Conservation (phyloP, 2,329 filamentous ascomycete species). For the Pezicula radicicola region DNA sequence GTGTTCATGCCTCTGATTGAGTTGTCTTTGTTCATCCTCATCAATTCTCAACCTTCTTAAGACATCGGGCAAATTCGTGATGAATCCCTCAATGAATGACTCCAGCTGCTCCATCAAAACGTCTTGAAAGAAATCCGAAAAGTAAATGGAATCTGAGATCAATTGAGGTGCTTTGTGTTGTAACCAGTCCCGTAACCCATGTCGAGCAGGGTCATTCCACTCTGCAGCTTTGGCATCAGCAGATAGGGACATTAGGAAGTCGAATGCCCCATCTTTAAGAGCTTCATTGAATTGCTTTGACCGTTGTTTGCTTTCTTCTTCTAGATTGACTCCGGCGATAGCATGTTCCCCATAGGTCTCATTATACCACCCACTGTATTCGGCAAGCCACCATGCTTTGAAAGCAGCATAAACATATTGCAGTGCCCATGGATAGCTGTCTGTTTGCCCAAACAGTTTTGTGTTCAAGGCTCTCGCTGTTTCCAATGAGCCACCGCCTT, state of each 20-base stretch:
- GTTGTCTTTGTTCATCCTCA: conserved; percentile 81
- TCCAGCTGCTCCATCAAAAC: conserved; percentile 80
- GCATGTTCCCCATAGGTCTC: conserved; percentile 62
- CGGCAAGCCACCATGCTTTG: conserved; percentile 82
- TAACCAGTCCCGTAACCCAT: conserved; percentile 77
- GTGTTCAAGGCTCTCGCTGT: conserved; percentile 70
- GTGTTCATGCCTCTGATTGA: conserved; percentile 62
- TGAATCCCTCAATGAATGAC: conserved; percentile 85
- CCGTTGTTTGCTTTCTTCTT: conserved; percentile 67
- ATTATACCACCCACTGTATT: conserved; percentile 87
- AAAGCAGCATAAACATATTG: conserved; percentile 76
- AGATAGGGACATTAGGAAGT: conserved; percentile 84
- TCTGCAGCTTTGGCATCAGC: conserved; percentile 76
- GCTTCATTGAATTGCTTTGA: conserved; percentile 72
- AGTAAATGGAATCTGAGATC: conserved; percentile 62
- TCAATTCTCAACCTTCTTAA: conserved; percentile 81
- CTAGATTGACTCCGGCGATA: conserved; percentile 60
- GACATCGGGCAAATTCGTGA: conserved; percentile 92
- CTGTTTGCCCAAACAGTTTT: conserved; percentile 62
- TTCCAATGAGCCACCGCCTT: conserved; percentile 63
- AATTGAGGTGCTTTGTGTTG: conserved; percentile 75
- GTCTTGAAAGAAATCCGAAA: conserved; percentile 69
- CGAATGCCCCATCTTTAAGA: conserved; percentile 84
- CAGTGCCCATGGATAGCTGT: conserved; percentile 69
- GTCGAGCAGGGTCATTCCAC: conserved; percentile 85